Conservation (phyloP, 108 stramenopile genomes). For the Cyclotella atomus region DNA sequence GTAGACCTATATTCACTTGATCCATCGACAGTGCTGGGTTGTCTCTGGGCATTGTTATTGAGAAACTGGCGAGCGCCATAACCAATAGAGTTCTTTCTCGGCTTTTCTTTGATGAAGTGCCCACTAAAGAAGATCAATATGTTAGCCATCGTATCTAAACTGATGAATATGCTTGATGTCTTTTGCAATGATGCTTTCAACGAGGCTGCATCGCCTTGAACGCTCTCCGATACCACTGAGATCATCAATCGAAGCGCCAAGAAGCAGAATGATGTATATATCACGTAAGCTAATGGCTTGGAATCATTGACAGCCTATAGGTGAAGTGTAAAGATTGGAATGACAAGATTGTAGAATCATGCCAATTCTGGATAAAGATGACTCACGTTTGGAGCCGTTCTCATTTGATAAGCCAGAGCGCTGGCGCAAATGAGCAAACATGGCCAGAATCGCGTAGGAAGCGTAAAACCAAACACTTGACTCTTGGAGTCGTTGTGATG, state of each 20-base stretch:
- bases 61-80: not conserved
- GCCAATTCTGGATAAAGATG: not conserved
- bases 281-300: slow-evolving; percentile 1
- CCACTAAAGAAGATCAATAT: not conserved
- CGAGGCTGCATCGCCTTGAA: not conserved
- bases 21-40: not conserved
- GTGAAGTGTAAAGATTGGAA: not conserved
- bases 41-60: not conserved
- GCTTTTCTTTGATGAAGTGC: not conserved
- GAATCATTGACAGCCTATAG: slow-evolving; percentile 5
- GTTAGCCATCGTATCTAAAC: not conserved
- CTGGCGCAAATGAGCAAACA: not conserved
- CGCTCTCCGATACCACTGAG: not conserved
- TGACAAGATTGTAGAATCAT: not conserved
- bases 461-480: slow-evolving; percentile 1
- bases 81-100: not conserved
- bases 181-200: not conserved
- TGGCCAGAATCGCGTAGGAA: not conserved
- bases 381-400: not conserved
- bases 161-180: not conserved
- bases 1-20: not conserved
- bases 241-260: not conserved
- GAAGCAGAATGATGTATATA: slow-evolving; percentile 7
- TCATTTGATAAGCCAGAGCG: slow-evolving; percentile 14
- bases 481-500: not conserved